Evolutionary conservation across 2,329 filamentous ascomycete species (phyloP).

Genomic region (Paecilomyces fulvus): DNA sequence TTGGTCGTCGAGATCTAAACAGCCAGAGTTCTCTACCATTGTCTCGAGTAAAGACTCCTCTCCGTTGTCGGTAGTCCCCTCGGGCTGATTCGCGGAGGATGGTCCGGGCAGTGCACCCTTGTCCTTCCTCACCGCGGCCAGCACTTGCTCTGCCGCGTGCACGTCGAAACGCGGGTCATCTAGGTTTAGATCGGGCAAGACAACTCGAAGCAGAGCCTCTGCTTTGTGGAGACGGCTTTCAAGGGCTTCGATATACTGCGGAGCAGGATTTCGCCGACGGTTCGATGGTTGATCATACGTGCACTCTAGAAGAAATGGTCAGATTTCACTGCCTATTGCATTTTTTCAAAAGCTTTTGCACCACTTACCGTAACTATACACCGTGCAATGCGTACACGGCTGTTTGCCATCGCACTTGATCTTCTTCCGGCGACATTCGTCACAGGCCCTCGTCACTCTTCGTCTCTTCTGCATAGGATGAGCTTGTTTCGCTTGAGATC

Average conservation of each 20-base stretch:
- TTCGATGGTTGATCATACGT: constrained; percentile 95
- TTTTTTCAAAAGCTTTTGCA: background rate
- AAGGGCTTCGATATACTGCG: constrained; percentile 85
- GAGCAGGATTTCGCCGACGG: constrained; percentile 77
- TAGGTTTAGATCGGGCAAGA: constrained; percentile 76
- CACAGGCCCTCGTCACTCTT: constrained; percentile 71
- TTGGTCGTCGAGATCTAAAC: constrained; percentile 82
- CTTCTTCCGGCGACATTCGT: constrained; percentile 76
- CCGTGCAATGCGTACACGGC: constrained; percentile 89
- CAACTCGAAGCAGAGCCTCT: constrained; percentile 67
- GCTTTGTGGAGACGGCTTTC: constrained; percentile 76
- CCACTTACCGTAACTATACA: constrained; percentile 88
- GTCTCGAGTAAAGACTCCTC: constrained; percentile 73
- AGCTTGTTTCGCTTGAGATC: constrained; percentile 21
- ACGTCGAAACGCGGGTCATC: constrained; percentile 77
- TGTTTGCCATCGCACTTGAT: constrained; percentile 84
- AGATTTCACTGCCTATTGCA: background rate
- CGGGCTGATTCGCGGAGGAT: constrained; percentile 12
- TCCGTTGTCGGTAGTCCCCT: constrained; percentile 33
- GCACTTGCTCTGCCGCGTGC: constrained; percentile 59
- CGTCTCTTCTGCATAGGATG: constrained; percentile 65
- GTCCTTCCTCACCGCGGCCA: constrained; percentile 38
- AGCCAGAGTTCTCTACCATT: constrained; percentile 89
- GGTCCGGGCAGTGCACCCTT: constrained; percentile 13
- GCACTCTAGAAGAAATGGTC: constrained; percentile 54